phyloP scores from a whole-genome alignment of 495 filamentous ascomycete genomes.

The Thermothielavioides terrestris region DNA sequence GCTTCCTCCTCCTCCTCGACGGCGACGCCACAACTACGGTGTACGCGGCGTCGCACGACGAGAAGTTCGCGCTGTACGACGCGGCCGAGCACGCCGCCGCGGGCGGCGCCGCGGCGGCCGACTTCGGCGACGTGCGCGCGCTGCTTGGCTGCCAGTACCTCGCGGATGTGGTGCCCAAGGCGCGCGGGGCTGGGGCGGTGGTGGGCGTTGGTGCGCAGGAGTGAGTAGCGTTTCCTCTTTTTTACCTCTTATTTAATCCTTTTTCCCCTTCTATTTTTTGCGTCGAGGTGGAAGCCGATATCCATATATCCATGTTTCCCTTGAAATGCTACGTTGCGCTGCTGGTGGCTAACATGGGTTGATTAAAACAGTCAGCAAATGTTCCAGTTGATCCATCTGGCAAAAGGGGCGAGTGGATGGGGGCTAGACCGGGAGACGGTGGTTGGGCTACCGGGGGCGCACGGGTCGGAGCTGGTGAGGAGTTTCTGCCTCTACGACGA shows the following conservation, averaged over 20 bases:
- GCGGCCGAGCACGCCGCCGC: constrained; percentile 47
- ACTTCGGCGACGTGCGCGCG: constrained; percentile 70
- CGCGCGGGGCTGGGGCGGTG: constrained; percentile 48
- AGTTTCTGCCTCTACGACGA: constrained; percentile 67
- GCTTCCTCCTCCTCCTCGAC: too few relatives aligned
- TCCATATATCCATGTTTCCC: too few relatives aligned
- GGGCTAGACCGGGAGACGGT: constrained; percentile 49
- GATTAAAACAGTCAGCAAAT: constrained; percentile 44
- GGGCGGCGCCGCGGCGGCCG: constrained; percentile 42
- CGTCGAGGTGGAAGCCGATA: too few relatives aligned
- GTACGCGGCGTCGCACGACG: constrained; percentile 72
- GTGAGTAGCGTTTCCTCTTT: constrained; percentile 30
- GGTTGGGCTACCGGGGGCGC: constrained; percentile 63
- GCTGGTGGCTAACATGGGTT: neutral
- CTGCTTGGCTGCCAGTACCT: constrained; percentile 73
- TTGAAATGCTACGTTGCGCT: too few relatives aligned
- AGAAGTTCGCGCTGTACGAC: constrained; percentile 69
- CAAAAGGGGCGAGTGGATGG: constrained; percentile 49
- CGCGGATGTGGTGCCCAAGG: constrained; percentile 54
- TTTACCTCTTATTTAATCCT: constrained; percentile 2
- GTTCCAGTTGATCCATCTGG: constrained; percentile 59
- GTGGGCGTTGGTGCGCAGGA: constrained; percentile 54
- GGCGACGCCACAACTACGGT: constrained; percentile 54
- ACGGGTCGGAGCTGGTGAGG: constrained; percentile 77
- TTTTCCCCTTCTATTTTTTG: neutral